Base-by-base conservation (phyloP, 345 rosid genomes). In the Excoecaria cochinchinensis region DNA sequence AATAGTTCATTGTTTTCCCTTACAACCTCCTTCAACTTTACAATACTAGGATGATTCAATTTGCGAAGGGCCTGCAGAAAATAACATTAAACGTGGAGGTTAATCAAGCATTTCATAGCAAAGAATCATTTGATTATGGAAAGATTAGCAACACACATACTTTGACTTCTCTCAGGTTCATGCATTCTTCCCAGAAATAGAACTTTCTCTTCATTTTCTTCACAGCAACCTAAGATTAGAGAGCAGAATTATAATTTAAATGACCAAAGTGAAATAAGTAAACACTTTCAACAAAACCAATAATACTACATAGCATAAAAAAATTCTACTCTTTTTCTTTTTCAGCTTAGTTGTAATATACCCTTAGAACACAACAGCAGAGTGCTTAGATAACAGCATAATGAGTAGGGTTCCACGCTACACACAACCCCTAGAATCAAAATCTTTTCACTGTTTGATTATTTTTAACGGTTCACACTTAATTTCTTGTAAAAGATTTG, bases 141-240 rank as follows among this genome's bases (percentile, higher is more conserved):
- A 78, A 65, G 53, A 25, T 39, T 53, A 78, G 66, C 14, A 62
- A 15, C 15, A 51, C 9, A 51, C 76, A 56, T 71, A 94, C 98
- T 93, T 94, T 94, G 61, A 94, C 93, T 90, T 94, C 98, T 80
- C 97, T 82, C 77, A 94, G 84, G 79, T 90, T 92, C 84, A 88
- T 85, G 79, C 95, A 94, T 47, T 94, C 97, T 82, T 91, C 97
- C 98, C 98, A 94, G 70, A 83, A 90, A 74, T 89, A 91, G 80
- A 92, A 94, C 69, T 91, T 92, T 73, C 97, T 87, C 86, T 94
- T 94, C 98, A 94, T 94, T 87, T 85, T 92, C 87, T 94, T 94
- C 56, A 94, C 93, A 78, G 97, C 98, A 89, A 94, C 98, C 98
- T 94, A 76, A 56, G 47, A 78, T 61, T 59, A 40, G 52, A 67